Base-by-base conservation (phyloP, 129 eudicot genomes). In the Chrysanthemum lavandulifolium region DNA sequence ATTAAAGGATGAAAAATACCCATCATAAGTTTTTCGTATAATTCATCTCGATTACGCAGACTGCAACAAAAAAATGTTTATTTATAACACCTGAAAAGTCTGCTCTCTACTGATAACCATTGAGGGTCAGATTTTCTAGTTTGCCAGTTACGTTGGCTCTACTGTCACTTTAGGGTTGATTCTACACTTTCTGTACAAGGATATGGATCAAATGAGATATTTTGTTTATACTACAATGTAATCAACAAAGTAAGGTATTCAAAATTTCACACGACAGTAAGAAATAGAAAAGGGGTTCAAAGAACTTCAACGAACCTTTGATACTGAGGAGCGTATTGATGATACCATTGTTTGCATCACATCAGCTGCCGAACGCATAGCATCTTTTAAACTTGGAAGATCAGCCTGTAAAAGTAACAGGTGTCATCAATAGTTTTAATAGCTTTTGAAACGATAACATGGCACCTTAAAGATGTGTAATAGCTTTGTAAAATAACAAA, bases 341-440 rank as follows among this genome's bases (percentile, higher is more conserved):
- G 91, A 88, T 67, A 85, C 80, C 89, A 90, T 88, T 33, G 86
- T 60, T 57, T 87, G 97, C 97, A 94, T 86, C 61, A 90, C 89
- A 78, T 88, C 97, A 77, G 80, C 89, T 16, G 99, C 93, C 43
- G 96, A 88, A 73, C 80, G 59, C 13, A 94, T 82, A 43, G 99
- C 90, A 75, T 86, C 88, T 80, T 86, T 81, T 60, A 94, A 73
- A 62, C 81, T 78, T 73, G 70, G 86, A 61, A 80, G 74, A 79
- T 94, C 94, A 23, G 76, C 89, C 99, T 94, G 91, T 71, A 78
- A 51, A 71, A 50, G 74, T 54, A 77, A 51, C 19, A 56, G 45
- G 13, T 47, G 49, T 71, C 13, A 67, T 21, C 45, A 12, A 65
- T 27, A 70, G 5, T 36, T 50, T 25, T 13, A 57, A 45, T 14